Conservation (phyloP, 2,329 filamentous ascomycete genomes). For the Onygenales sp. region DNA sequence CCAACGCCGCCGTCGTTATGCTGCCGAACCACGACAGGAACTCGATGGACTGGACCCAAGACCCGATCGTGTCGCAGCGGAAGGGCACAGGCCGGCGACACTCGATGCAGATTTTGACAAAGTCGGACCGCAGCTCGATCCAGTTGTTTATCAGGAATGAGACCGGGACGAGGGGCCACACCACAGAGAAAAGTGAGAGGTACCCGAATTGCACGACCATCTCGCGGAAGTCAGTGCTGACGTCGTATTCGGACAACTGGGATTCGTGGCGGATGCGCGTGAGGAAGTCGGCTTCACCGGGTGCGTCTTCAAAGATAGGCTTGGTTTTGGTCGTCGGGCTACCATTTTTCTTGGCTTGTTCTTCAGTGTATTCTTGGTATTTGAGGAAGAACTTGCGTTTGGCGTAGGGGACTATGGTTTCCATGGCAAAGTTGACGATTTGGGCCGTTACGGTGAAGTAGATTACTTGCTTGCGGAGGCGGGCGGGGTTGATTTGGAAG, state of each 20-base stretch:
- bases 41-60: conserved; percentile 75
- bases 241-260: conserved; percentile 75
- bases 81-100: conserved; percentile 83
- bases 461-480: conserved; percentile 70
- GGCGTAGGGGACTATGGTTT: conserved; percentile 73
- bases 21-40: conserved; percentile 94
- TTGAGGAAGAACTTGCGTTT: conserved; percentile 72
- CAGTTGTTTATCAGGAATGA: conserved; percentile 94
- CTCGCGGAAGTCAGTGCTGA: conserved; percentile 81
- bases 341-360: conserved; percentile 12
- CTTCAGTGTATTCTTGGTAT: conserved; percentile 64
- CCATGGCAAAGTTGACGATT: conserved; percentile 75
- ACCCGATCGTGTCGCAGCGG: conserved; percentile 87
- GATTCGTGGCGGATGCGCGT: conserved; percentile 73
- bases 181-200: conserved; percentile 78
- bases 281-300: conserved; percentile 74
- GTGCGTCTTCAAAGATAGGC: conserved; percentile 50
- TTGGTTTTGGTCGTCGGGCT: conserved; percentile 17
- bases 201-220: conserved; percentile 90
- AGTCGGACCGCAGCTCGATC: conserved; percentile 87
- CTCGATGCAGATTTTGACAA: conserved; percentile 84
- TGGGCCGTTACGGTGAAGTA: conserved; percentile 68
- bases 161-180: conserved; percentile 86
- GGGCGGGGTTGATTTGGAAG: conserved; percentile 81
- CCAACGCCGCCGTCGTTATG: conserved; percentile 74